These are phyloP conservation scores for Incumbomyces delicatus DNA, from an alignment of 2,329 filamentous ascomycete species.

Conservation along the genomic window DNA sequence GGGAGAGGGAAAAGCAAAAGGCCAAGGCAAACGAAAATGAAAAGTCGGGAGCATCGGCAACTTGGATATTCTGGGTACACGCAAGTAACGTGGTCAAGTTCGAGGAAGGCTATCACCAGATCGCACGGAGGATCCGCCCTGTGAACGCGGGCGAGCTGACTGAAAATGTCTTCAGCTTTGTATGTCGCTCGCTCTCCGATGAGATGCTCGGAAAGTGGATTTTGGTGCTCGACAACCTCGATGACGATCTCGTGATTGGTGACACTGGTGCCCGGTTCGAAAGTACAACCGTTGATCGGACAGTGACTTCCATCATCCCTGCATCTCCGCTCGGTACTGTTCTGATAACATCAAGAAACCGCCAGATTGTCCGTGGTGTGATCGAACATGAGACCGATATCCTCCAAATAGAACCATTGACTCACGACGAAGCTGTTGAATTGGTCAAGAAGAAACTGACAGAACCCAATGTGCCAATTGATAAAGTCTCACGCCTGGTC, in stretches of 20 bases:
- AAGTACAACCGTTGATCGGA: neutral
- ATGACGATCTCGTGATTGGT: conserved; percentile 4
- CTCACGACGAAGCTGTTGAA: conserved; percentile 11
- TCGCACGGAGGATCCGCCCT: conserved; percentile 17
- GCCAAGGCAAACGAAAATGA: conserved; percentile 15
- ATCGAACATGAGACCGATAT: conserved; percentile 9
- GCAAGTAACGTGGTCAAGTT: conserved; percentile 18
- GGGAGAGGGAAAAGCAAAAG: conserved; percentile 8
- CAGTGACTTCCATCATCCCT: conserved; percentile 14
- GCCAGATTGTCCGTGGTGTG: conserved; percentile 3
- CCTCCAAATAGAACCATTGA: conserved; percentile 11
- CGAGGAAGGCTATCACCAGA: conserved; percentile 19
- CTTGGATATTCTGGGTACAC: conserved; percentile 25
- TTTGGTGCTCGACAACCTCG: conserved; percentile 12
- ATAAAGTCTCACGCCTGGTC: conserved; percentile 15
- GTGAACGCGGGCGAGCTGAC: conserved; percentile 6
- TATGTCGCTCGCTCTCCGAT: conserved; percentile 7
- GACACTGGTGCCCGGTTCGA: neutral
- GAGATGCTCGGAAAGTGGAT: conserved; percentile 6
- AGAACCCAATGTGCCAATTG: conserved; percentile 1
- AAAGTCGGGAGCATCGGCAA: too few species aligned
- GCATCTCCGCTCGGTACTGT: conserved; percentile 16
- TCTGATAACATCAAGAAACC: conserved; percentile 14
- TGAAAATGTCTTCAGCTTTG: conserved; percentile 4
- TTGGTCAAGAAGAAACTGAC: conserved; percentile 18